A percentile compares a stretch with the other conserved stretches of the same genome.
Conservation (phyloP, 192 early-diverging fungal species). For the Backusella circina region DNA sequence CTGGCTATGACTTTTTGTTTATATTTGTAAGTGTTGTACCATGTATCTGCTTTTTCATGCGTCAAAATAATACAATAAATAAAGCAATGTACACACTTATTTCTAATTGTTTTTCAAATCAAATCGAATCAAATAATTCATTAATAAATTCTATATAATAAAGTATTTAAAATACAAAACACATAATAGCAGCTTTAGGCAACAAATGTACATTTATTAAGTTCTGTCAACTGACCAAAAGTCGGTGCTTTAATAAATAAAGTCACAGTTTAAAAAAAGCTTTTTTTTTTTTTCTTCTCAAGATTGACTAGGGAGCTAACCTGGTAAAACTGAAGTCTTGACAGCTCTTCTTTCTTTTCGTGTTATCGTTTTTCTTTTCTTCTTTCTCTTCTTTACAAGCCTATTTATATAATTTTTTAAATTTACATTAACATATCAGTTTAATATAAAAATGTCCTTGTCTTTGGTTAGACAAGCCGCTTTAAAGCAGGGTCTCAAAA, state of each 20-base stretch:
- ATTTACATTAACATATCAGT: neutral
- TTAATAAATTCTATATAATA: neutral
- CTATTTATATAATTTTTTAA: neutral
- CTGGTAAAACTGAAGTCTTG: neutral
- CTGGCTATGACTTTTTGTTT: neutral
- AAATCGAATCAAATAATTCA: neutral
- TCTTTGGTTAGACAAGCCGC: neutral
- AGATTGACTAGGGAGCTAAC: neutral
- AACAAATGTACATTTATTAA: neutral
- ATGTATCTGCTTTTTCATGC: neutral
- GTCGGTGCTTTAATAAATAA: neutral
- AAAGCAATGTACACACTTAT: neutral
- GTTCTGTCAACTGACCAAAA: neutral
- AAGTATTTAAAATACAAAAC: neutral
- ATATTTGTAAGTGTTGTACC: neutral
- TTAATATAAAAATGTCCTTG: conserved; percentile 1
- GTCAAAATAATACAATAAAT: neutral
- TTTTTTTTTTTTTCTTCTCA: neutral
- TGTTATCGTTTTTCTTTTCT: neutral
- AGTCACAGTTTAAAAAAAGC: neutral
- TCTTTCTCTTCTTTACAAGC: neutral
- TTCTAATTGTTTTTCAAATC: neutral
- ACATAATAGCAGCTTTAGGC: neutral
- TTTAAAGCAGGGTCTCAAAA: neutral
- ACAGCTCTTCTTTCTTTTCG: neutral